Conservation (phyloP, 2,329 filamentous ascomycete genomes). For the Periconia digitata region DNA sequence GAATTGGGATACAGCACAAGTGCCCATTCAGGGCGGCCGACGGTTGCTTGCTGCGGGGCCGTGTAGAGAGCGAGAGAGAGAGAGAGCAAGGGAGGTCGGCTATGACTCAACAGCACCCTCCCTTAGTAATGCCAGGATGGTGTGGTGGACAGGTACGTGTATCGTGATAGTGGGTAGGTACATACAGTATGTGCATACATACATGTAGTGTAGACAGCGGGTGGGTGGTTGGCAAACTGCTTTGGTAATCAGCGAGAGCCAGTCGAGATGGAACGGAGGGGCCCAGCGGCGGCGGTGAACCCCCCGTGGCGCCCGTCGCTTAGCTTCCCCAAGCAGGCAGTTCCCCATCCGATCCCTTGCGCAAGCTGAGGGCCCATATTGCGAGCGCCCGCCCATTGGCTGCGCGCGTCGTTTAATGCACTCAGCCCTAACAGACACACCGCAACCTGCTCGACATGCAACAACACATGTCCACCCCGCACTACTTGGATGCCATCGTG, state of each 20-base stretch:
- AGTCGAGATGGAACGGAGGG: conserved; percentile 1
- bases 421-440: conserved; percentile 3
- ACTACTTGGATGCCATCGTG: not conserved
- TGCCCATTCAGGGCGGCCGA: not conserved
- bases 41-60: not conserved
- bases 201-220: too few relatives aligned
- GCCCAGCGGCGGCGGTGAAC: conserved; percentile 6
- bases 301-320: conserved; percentile 5
- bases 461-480: not conserved
- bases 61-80: not conserved
- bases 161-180: too few relatives aligned
- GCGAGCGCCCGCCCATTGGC: too few relatives aligned
- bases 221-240: not conserved
- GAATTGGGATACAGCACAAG: not conserved
- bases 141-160: too few relatives aligned
- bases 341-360: not conserved
- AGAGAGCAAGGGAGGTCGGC: not conserved
- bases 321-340: conserved; percentile 3
- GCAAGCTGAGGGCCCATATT: conserved; percentile 5
- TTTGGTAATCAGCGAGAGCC: not conserved
- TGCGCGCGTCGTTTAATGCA: too few relatives aligned
- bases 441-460: conserved; percentile 4
- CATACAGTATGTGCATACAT: too few relatives aligned
- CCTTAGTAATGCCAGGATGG: not conserved
- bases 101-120: not conserved